Percentiles rank a stretch among this genome's conserved stretches.
These are phyloP conservation scores for Neonectria hederae DNA, from an alignment of 2,329 filamentous ascomycete species.

Conservation along the genomic window DNA sequence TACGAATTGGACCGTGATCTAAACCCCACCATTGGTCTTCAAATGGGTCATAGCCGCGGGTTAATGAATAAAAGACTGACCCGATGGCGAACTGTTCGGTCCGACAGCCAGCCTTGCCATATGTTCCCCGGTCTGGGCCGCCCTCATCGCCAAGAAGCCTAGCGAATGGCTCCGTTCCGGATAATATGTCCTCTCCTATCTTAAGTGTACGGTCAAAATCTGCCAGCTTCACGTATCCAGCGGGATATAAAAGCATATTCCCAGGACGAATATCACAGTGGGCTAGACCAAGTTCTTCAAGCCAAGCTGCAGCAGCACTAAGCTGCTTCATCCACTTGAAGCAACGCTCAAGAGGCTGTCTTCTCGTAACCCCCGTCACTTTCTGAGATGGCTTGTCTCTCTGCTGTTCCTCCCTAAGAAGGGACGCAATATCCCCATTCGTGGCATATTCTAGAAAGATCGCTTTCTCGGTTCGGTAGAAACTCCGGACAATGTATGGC, in stretches of 20 bases:
- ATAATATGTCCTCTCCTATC: background rate
- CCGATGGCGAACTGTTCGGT: slow-evolving; percentile 27
- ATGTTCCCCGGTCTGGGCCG: slow-evolving; percentile 9
- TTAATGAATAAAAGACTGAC: slow-evolving; percentile 20
- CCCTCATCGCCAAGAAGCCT: slow-evolving; percentile 17
- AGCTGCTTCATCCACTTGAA: slow-evolving; percentile 24
- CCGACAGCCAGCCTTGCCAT: slow-evolving; percentile 13
- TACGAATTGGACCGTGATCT: slow-evolving; percentile 9
- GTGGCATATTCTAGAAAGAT: slow-evolving; percentile 25
- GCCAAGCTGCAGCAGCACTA: slow-evolving; percentile 20
- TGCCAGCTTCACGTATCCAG: slow-evolving; percentile 15
- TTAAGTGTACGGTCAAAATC: slow-evolving; percentile 18
- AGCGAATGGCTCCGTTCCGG: slow-evolving; percentile 21
- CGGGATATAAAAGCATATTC: slow-evolving; percentile 17
- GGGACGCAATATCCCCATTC: slow-evolving; percentile 6
- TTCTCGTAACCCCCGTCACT: slow-evolving; percentile 16
- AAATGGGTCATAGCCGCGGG: slow-evolving; percentile 18
- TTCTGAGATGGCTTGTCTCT: slow-evolving; percentile 6
- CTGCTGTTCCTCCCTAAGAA: slow-evolving; percentile 14
- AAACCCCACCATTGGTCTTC: slow-evolving; percentile 21
- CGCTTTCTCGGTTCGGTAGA: slow-evolving; percentile 8
- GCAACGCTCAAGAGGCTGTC: slow-evolving; percentile 8
- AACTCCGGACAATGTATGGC: slow-evolving; percentile 24
- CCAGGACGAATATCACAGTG: slow-evolving; percentile 23
- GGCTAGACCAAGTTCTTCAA: slow-evolving; percentile 18